A percentile compares a stretch with the other conserved stretches of the same genome.
Evolutionary conservation across 108 stramenopile genomes (phyloP).

Genomic region (Nitzschia sp.): DNA sequence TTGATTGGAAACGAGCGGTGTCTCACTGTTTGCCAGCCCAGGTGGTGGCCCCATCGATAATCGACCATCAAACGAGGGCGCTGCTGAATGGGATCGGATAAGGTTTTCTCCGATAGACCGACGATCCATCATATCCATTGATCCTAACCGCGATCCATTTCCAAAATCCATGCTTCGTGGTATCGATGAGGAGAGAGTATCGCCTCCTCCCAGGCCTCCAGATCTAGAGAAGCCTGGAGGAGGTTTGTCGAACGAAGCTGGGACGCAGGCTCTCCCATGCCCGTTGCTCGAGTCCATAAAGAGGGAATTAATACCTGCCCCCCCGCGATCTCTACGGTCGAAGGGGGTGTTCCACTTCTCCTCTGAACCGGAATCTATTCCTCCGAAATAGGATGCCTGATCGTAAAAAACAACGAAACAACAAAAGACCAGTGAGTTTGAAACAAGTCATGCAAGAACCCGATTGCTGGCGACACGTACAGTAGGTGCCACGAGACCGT

Average conservation of each 20-base stretch:
- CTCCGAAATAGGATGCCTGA: slow-evolving; percentile 1
- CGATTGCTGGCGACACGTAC: not conserved
- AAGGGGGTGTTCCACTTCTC: slow-evolving; percentile 5
- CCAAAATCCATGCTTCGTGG: not conserved
- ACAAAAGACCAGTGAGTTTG: slow-evolving; percentile 1
- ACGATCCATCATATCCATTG: not conserved
- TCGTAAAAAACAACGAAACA: not conserved
- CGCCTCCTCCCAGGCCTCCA: not conserved
- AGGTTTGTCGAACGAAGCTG: not conserved
- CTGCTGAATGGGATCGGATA: slow-evolving; percentile 57
- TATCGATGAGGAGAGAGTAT: not conserved
- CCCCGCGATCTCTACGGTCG: not conserved
- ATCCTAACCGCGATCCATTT: not conserved
- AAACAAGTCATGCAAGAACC: not conserved
- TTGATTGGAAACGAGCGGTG: slow-evolving; percentile 17
- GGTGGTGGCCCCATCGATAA: slow-evolving; percentile 38
- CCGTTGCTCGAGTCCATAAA: not conserved
- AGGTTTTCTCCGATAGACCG: slow-evolving; percentile 39
- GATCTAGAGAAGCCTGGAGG: not conserved
- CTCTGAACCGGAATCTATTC: not conserved
- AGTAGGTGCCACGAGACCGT: not conserved
- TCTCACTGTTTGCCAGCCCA: slow-evolving; percentile 29
- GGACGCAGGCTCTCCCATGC: not conserved
- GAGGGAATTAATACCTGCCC: not conserved
- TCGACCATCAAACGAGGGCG: slow-evolving; percentile 39